phyloP scores from a whole-genome alignment of 139 green algal genomes.

The Chlamydomonas urium region DNA sequence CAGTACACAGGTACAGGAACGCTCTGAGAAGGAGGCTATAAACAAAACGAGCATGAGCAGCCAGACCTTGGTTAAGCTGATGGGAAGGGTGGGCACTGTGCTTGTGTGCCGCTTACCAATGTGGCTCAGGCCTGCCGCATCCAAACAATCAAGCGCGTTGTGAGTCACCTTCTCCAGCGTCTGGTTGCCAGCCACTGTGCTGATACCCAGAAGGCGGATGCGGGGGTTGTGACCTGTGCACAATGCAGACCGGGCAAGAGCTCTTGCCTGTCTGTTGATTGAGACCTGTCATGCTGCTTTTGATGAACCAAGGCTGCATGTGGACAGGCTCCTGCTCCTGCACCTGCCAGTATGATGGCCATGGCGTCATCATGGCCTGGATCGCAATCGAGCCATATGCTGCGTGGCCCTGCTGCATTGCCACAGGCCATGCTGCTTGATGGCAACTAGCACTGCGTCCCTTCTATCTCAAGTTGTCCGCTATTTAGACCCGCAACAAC shows the following conservation, averaged over 20 bases:
- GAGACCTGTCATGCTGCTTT: too few relatives aligned
- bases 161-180: constrained; percentile 66
- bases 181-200: constrained; percentile 87
- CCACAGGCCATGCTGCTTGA: neutral
- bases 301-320: too few relatives aligned
- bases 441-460: neutral
- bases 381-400: constrained; percentile 89
- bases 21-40: neutral
- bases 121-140: constrained; percentile 49
- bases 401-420: neutral
- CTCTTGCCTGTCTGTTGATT: neutral
- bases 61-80: too few relatives aligned
- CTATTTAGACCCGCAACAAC: too few relatives aligned
- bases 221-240: constrained; percentile 43
- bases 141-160: constrained; percentile 79
- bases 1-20: neutral
- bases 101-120: neutral
- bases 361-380: constrained; percentile 91
- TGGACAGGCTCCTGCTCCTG: constrained; percentile 4
- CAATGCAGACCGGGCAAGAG: neutral
- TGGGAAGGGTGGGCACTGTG: neutral
- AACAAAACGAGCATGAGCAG: too few relatives aligned
- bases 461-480: too few relatives aligned
- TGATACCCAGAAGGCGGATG: constrained; percentile 78
- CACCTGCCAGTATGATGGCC: constrained; percentile 82